Base-by-base conservation (phyloP, 345 rosid genomes). In the Hirschfeldia incana region DNA sequence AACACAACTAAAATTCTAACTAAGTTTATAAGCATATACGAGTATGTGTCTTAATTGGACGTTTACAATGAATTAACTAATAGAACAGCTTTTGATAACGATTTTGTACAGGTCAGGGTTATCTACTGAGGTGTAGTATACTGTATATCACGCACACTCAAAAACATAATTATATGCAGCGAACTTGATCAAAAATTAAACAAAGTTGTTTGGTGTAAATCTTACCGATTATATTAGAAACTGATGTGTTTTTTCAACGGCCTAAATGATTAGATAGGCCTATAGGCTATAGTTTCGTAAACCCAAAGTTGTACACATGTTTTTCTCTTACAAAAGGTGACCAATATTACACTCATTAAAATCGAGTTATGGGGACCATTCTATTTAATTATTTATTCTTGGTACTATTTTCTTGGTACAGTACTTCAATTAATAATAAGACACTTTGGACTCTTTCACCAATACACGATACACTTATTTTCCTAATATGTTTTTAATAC, bases 281-380 rank as follows among this genome's bases (percentile, higher is more conserved):
- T 63, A 36, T 53, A 53, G 70, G 33, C 32, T 63, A 36, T 53
- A 53, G 65, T 77, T 70, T 70, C 75, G 59, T 70, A 71, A 77
- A 63, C 34, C 66, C 46, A 1, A 71, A 71, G 60, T 55, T 78
- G 76, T 26, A 72, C 29, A 72, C 13, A 72, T 78, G 37, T 65
- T 55, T 51, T 51, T 3, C 8, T 71, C 13, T 12, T 53, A 5
- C 32, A 12, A 57, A 39, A 63, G 65, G 28, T 68, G 66, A 71
- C 76, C 67, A 70, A 69, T 32, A 26, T 60, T 32, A 33, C 17
- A 34, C 12, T 42, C 39, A 65, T 72, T 57, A 39, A 51, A 65
- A 60, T 65, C 72, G 61, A 78, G 26, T 39, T 71, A 57, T 71
- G 46, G 76, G 81, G 73, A 78, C 76, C 77, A 78, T 72, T 72